Evolutionary conservation across 768 basidiomycete species (phyloP).

Genomic region (Neoboletus magnificus): DNA sequence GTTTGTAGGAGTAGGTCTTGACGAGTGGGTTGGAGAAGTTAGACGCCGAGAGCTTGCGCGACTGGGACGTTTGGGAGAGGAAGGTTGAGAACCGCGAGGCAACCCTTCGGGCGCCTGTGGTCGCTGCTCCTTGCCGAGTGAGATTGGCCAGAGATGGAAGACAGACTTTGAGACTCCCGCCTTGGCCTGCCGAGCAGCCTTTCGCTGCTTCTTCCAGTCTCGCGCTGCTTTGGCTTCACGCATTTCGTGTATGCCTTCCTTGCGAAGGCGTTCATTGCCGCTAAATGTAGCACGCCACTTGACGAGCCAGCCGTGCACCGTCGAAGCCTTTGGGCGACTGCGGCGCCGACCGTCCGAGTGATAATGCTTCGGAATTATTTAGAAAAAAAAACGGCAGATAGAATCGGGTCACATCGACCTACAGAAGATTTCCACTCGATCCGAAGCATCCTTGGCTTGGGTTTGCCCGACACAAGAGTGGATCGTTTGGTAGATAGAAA

Average conservation of each 20-base stretch:
- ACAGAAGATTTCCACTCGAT: slow-evolving; percentile 36
- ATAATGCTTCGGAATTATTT: slow-evolving; percentile 20
- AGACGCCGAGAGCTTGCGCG: slow-evolving; percentile 8
- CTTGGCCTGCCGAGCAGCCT: slow-evolving; percentile 18
- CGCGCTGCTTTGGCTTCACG: slow-evolving; percentile 43
- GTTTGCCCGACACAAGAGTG: slow-evolving; percentile 1
- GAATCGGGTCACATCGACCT: slow-evolving; percentile 9
- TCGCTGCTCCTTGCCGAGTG: slow-evolving; percentile 15
- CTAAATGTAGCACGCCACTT: slow-evolving; percentile 71
- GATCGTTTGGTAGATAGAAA: slow-evolving; percentile 8
- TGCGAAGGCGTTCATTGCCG: slow-evolving; percentile 58
- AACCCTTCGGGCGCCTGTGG: slow-evolving; percentile 7
- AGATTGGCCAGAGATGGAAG: slow-evolving; percentile 29
- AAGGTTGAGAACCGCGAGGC: slow-evolving; percentile 6
- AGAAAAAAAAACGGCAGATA: neutral
- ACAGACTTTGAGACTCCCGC: slow-evolving; percentile 8
- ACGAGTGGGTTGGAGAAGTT: slow-evolving; percentile 15
- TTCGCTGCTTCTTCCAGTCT: slow-evolving; percentile 29
- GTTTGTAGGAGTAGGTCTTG: slow-evolving; percentile 11
- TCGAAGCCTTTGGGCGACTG: slow-evolving; percentile 51
- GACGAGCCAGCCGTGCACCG: slow-evolving; percentile 75
- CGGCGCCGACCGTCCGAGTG: slow-evolving; percentile 39
- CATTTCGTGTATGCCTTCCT: slow-evolving; percentile 74
- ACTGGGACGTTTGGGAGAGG: slow-evolving; percentile 10
- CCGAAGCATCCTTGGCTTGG: slow-evolving; percentile 21